Base-by-base conservation (phyloP, 2,329 filamentous ascomycete genomes). In the Alternaria metachromatica region DNA sequence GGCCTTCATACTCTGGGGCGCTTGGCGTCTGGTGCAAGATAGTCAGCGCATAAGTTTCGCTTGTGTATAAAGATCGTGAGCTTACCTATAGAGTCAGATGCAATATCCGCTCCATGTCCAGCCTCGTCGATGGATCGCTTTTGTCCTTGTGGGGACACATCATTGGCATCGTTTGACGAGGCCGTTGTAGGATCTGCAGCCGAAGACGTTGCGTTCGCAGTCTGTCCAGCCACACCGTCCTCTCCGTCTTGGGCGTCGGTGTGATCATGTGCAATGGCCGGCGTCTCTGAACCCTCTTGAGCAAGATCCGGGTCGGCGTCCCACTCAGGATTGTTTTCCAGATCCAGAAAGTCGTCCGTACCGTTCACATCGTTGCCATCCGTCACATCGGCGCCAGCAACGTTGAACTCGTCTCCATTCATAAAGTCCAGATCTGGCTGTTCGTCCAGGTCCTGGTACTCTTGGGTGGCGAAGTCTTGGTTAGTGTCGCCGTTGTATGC, bases 121-220 rank as follows among this genome's bases (percentile, higher is more conserved):
- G 76, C 74, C 67, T 78, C 75, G 63, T 76, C 74, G 59, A 77
- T 72, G 15, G 74, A 72, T 60, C 77, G 71, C 64, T 79, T 79
- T 50, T 68, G 72, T 67, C 74, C 71, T 66, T 76, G 75, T n/a
- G 71, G 67, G 48, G 76, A 77, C 55, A 66, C 55, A 23, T 70
- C 61, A 44, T 67, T 63, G 55, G 64, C 64, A 33, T 71, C 69
- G 50, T 64, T 69, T 50, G 70, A 75, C 63, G 71, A 74, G 71
- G 65, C 64, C 37, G 65, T 69, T 60, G 69, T 63, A 63, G 70
- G 67, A 58, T 70, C 64, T 69, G 70, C 74, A 76, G 65, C 71
- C 67, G 67, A 67, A 75, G 72, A 73, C 66, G 63, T 64, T 63
- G 66, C 66, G 63, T 68, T 71, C 67, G 51, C 66, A 67, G 67